Base-by-base conservation (phyloP, 2,329 filamentous ascomycete genomes). In the Aspergillus terreus region DNA sequence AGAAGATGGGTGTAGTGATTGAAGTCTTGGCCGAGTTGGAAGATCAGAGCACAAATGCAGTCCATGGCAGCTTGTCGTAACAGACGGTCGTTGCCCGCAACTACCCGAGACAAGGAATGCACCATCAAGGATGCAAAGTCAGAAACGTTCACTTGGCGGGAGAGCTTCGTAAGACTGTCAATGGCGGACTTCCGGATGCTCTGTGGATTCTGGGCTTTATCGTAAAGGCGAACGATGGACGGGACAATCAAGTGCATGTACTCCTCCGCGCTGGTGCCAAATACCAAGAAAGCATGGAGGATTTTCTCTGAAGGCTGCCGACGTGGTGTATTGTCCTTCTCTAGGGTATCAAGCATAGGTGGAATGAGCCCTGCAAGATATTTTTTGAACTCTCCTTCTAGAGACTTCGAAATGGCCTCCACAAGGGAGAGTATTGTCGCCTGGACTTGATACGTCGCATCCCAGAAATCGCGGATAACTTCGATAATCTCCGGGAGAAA, bases 231-330 rank as follows among this genome's bases (percentile, higher is more conserved):
- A 7, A 99, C 92, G 63, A 99, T 91, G 33, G 95, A 90, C 0
- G 94, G 94, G 47, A 99, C 90, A 59, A 99, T 97, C 47, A 99
- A 79, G 68, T 99, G 94, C 94, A 99, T 99, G 70, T 99, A 99
- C 69, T 99, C 94, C 68, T 99, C 94, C 10, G 88, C 89, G 64
- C 92, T 97, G 0, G 92, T 87, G 1, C 95, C 95, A 67, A 99
- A 99, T 0, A 99, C 89, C 25, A 99, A 76, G 70, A 99, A 96
- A 0, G 92, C 92, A 67, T 97, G 94, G 21, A 99, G 78, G 4
- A 99, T 92, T 61, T 87, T 87, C 67, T 96, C 91, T 0, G 92
- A 95, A 2, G 91, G 87, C 12, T 83, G 80, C n/a, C 90, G 82
- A 63, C 90, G 87, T 1, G 81, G 76, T 1, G 87, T 87, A 7